Conservation (phyloP, 768 basidiomycete genomes). For the Termitomyces sp. region DNA sequence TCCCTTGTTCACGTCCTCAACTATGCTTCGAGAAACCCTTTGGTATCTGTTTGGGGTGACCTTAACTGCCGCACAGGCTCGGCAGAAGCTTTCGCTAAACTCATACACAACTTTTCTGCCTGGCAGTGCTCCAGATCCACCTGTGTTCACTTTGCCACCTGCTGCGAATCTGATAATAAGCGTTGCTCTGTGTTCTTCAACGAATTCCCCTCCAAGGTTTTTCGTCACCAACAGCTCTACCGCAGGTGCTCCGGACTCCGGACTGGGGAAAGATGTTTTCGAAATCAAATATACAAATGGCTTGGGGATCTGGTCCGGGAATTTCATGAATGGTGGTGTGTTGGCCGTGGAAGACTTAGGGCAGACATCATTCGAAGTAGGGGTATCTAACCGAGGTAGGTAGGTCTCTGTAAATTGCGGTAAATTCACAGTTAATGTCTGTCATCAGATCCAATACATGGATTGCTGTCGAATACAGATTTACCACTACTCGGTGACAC, state of each 20-base stretch:
- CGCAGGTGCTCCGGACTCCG: slow-evolving; percentile 27
- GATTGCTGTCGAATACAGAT: slow-evolving; percentile 22
- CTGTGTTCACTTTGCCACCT: slow-evolving; percentile 35
- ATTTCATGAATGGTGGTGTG: slow-evolving; percentile 40
- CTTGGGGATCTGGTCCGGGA: slow-evolving; percentile 45
- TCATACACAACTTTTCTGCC: slow-evolving; percentile 26
- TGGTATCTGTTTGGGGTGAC: slow-evolving; percentile 27
- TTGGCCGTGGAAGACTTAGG: slow-evolving; percentile 39
- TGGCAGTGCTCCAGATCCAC: slow-evolving; percentile 23
- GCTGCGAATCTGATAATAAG: slow-evolving; percentile 36
- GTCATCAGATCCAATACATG: slow-evolving; percentile 42
- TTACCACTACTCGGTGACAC: slow-evolving; percentile 68
- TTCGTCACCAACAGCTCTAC: slow-evolving; percentile 50
- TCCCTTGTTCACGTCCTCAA: neutral
- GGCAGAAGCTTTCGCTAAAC: slow-evolving; percentile 29
- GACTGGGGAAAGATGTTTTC: slow-evolving; percentile 32
- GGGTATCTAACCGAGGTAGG: slow-evolving; percentile 45
- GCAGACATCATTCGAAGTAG: slow-evolving; percentile 50
- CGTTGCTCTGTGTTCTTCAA: slow-evolving; percentile 40
- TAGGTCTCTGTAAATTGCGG: slow-evolving; percentile 12
- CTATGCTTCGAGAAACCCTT: slow-evolving; percentile 31
- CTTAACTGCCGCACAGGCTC: slow-evolving; percentile 25
- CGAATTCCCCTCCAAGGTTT: slow-evolving; percentile 39
- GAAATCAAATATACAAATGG: slow-evolving; percentile 48
- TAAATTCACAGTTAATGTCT: neutral